These are phyloP conservation scores for Mycena latifolia DNA, from an alignment of 768 basidiomycete species.

Conservation along the genomic window DNA sequence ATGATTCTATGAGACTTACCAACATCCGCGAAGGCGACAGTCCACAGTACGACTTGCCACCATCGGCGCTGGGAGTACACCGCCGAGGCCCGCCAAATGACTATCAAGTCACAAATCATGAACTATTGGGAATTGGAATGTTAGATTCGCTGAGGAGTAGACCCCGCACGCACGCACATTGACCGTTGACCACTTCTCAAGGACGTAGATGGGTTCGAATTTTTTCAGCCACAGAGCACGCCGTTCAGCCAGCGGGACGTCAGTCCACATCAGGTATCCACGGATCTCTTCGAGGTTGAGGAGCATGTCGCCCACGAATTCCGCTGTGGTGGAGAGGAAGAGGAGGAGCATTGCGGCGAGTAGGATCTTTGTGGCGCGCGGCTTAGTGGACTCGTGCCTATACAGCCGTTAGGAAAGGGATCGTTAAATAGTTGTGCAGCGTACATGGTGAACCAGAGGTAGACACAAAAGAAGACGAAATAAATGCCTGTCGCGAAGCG, in stretches of 20 bases:
- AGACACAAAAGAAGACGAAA: constrained; percentile 14
- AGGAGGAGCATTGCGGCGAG: constrained; percentile 26
- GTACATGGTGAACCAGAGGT: constrained; percentile 14
- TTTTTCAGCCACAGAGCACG: constrained; percentile 1
- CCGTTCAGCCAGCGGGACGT: constrained; percentile 10
- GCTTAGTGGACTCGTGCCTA: too few species aligned
- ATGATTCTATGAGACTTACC: too few species aligned
- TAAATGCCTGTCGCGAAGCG: constrained; percentile 22
- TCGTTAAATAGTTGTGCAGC: neutral
- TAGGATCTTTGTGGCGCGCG: neutral
- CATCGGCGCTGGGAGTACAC: constrained; percentile 1
- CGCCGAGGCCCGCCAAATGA: constrained; percentile 29
- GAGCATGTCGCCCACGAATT: constrained; percentile 17
- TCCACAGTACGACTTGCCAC: neutral
- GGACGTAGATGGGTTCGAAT: neutral
- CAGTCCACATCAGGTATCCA: constrained; percentile 15
- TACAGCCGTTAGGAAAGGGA: neutral
- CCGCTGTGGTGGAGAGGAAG: constrained; percentile 23
- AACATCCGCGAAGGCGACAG: constrained; percentile 14
- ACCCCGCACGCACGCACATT: neutral
- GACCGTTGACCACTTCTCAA: neutral
- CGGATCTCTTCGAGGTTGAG: constrained; percentile 10
- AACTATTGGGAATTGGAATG: constrained; percentile 18
- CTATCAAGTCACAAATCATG: constrained; percentile 27
- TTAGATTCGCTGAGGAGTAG: neutral